Conservation (phyloP, 1,284 basidiomycete species). For the Ustilago nuda region DNA sequence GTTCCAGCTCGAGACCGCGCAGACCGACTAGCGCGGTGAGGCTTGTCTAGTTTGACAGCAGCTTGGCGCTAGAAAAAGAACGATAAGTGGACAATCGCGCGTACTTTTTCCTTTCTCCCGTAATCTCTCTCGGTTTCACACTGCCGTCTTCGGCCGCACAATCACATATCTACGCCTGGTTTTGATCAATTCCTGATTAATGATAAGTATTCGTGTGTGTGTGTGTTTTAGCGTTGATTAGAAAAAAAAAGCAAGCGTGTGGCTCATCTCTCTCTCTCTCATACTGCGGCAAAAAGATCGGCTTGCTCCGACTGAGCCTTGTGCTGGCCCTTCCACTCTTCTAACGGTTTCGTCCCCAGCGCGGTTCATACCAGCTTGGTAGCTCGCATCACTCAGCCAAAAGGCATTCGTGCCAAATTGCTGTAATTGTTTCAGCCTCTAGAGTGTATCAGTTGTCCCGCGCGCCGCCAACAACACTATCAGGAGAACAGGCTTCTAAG, state of each 20-base stretch:
- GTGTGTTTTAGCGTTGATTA: not conserved
- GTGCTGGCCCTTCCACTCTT: not conserved
- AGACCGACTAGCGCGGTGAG: slow-evolving; percentile 23
- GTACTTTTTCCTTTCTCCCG: slow-evolving; percentile 23
- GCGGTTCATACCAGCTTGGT: not conserved
- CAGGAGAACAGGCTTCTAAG: not conserved
- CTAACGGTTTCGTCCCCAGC: not conserved
- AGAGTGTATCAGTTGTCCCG: not conserved
- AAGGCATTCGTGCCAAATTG: not conserved
- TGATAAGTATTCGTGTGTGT: not conserved
- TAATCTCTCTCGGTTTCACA: slow-evolving; percentile 17
- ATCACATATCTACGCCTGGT: slow-evolving; percentile 7
- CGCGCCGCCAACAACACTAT: not conserved
- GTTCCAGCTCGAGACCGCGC: slow-evolving; percentile 12
- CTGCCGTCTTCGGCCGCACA: slow-evolving; percentile 18
- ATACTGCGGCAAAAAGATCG: slow-evolving; percentile 4
- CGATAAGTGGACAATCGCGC: slow-evolving; percentile 18
- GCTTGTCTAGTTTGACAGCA: slow-evolving; percentile 10
- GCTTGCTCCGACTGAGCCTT: slow-evolving; percentile 5
- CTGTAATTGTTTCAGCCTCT: slow-evolving; percentile 7
- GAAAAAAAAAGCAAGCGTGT: slow-evolving; percentile 13
- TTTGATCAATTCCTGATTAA: not conserved
- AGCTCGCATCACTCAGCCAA: not conserved
- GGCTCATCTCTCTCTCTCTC: not conserved
- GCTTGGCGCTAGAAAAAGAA: slow-evolving; percentile 7